Evolutionary conservation across 495 filamentous ascomycete species (phyloP).

Genomic region (Penicillium ochrochloron): DNA sequence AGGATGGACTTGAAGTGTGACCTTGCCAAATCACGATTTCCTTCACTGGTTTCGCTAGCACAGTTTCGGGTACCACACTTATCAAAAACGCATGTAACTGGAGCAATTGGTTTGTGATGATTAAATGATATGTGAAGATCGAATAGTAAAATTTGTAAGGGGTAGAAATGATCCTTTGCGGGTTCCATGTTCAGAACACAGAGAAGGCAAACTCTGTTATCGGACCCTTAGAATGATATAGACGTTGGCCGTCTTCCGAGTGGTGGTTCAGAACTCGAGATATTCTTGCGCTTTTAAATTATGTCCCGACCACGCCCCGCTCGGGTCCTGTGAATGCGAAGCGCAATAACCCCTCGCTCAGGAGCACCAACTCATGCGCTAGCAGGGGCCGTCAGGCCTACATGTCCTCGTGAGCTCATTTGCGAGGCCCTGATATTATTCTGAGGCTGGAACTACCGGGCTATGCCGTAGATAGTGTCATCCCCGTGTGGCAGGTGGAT

Average conservation of each 20-base stretch:
- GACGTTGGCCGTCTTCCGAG: neutral
- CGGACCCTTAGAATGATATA: neutral
- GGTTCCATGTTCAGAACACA: neutral
- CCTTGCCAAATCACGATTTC: neutral
- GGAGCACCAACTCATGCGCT: neutral
- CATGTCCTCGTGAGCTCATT: neutral
- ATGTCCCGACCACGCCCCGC: neutral
- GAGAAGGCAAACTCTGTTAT: neutral
- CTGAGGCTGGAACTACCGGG: neutral
- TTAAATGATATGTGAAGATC: neutral
- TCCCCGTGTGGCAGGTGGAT: constrained; percentile 3
- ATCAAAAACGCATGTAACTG: neutral
- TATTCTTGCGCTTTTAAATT: neutral
- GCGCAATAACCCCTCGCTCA: neutral
- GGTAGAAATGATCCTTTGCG: neutral
- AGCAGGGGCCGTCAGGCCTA: neutral
- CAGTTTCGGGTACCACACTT: neutral
- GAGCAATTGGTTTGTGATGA: no score
- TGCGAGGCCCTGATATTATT: neutral
- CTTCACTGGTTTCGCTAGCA: neutral
- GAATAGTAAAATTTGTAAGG: neutral
- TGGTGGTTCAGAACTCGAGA: neutral
- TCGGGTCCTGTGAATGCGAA: neutral
- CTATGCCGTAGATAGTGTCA: neutral
- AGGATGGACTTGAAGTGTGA: neutral